Base-by-base conservation (phyloP, 2,329 filamentous ascomycete genomes). In the Pyricularia pennisetigena region DNA sequence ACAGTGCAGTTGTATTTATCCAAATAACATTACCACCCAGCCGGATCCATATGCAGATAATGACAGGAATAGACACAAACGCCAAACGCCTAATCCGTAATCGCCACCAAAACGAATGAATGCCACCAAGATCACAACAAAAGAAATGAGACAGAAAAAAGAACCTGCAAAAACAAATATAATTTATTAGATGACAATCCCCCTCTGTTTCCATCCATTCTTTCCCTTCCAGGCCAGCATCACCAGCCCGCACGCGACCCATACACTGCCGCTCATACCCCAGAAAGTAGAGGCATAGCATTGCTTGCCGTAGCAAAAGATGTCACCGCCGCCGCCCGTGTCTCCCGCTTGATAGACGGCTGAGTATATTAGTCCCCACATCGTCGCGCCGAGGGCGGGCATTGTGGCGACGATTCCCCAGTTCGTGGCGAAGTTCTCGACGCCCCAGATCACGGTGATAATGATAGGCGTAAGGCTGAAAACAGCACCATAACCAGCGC, bases 371-470 rank as follows among this genome's bases (percentile, higher is more conserved):
- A 95, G 78, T 0, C 94, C 93, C 93, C 94, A 99, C 35, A 97
- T 84, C 0, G 93, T 93, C 0, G 94, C 93, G 0, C 94, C 95
- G 0, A 91, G 79, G 0, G 95, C 95, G 2, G 95, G 95, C 68
- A 94, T 89, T 83, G 96, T 95, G 61, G 94, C 93, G 8, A 98
- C 88, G 70, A 98, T 94, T 10, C 95, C 95, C 88, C 94, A 99
- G 74, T 99, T 98, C 0, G 95, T 99, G 69, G 93, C 95, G 76
- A 99, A 98, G 77, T 98, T 99, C 81, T 98, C 94, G 0, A 97
- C 93, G 29, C 95, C 95, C 95, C 95, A 99, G 64, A 99, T 94
- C 10, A 97, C 93, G n/a, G 90, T 93, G 72, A 97, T 90, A 68
- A 98, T 92, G 71, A 98, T 94, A 2, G 95, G 95, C 0, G 91